Evolutionary conservation across 768 basidiomycete species (phyloP), one percentile per base, ranked within the genome.

Genomic region (Termitomyces sp.): DNA sequence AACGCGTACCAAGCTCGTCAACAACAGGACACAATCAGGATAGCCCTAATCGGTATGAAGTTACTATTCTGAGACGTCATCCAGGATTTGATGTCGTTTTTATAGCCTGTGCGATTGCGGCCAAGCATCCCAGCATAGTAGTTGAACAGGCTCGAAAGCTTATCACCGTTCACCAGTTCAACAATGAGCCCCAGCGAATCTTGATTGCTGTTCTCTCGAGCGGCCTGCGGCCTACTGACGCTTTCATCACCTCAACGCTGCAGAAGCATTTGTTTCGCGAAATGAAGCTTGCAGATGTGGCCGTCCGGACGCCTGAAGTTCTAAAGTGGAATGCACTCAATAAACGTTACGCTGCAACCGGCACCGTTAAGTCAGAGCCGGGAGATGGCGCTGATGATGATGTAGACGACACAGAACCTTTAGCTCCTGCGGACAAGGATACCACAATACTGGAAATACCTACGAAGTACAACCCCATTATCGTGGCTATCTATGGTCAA

Each of bases 221-320:
- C 56, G 91, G 92, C 0, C 62, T 87, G 4, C 78, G 77, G 28
- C 77, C 87, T 3, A 84, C 87, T 0, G 89, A 91, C 59, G 80
- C 87, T 0, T 91, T 94, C 71, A 86, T 90, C 60, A 82, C 82
- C 1, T 81, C 85, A 0, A 86, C 87, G 0, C 73, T 96, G 10
- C 91, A 93, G 60, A 96, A 96, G 64, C 89, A 89, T 63, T 69
- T 94, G 28, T 81, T 89, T 37, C 79, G 95, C 12, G 93, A 96
- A 68, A 74, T 94, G 69, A 82, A 83, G 59, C 68, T 89, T 8
- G 80, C 75, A 17, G 87, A 93, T 63, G 70, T 78, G 0, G 86
- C 87, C 0, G 81, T 85, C 19, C 81, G 82, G 54, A 83, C 81
- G 30, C 83, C 81, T 2, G 85, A 86, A 31, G 61, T 72, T 11